A percentile compares a stretch with the other conserved stretches of the same genome.
These are phyloP conservation scores for Suillus fuscotomentosus DNA, from an alignment of 768 basidiomycete genomes.

Conservation along the genomic window DNA sequence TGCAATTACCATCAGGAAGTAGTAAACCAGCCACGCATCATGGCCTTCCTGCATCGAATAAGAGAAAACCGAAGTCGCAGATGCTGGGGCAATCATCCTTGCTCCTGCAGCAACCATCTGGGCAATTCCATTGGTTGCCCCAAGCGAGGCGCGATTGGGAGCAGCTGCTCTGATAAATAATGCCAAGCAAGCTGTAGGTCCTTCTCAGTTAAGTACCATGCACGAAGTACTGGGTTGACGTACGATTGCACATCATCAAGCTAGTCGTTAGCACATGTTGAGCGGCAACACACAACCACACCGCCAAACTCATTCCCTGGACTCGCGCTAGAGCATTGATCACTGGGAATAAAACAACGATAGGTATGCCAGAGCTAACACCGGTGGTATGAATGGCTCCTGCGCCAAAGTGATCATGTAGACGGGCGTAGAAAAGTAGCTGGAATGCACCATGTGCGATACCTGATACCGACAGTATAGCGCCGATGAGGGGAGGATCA, in stretches of 20 bases:
- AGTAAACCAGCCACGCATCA: slow-evolving; percentile 26
- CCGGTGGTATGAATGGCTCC: slow-evolving; percentile 54
- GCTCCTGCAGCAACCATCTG: slow-evolving; percentile 41
- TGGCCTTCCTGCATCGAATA: slow-evolving; percentile 49
- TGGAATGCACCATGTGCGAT: slow-evolving; percentile 45
- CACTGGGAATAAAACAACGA: slow-evolving; percentile 39
- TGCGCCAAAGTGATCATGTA: slow-evolving; percentile 57
- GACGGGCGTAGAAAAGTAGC: slow-evolving; percentile 56
- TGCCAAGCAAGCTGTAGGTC: neutral
- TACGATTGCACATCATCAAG: neutral
- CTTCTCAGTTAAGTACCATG: neutral
- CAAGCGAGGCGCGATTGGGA: slow-evolving; percentile 64
- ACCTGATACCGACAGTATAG: slow-evolving; percentile 24
- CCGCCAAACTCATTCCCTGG: slow-evolving; percentile 11
- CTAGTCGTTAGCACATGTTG: slow-evolving; percentile 47
- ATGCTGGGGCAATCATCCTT: slow-evolving; percentile 53
- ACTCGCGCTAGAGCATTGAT: slow-evolving; percentile 34
- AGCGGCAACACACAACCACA: slow-evolving; percentile 51
- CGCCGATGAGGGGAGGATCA: slow-evolving; percentile 30
- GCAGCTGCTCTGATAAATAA: slow-evolving; percentile 34
- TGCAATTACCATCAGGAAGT: slow-evolving; percentile 19
- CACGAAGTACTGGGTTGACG: neutral
- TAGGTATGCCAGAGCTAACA: slow-evolving; percentile 45
- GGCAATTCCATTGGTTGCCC: slow-evolving; percentile 65
- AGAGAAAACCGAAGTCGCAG: slow-evolving; percentile 65